Base-by-base conservation (phyloP, 2,329 filamentous ascomycete genomes). In the Pseudocercospora vitis region DNA sequence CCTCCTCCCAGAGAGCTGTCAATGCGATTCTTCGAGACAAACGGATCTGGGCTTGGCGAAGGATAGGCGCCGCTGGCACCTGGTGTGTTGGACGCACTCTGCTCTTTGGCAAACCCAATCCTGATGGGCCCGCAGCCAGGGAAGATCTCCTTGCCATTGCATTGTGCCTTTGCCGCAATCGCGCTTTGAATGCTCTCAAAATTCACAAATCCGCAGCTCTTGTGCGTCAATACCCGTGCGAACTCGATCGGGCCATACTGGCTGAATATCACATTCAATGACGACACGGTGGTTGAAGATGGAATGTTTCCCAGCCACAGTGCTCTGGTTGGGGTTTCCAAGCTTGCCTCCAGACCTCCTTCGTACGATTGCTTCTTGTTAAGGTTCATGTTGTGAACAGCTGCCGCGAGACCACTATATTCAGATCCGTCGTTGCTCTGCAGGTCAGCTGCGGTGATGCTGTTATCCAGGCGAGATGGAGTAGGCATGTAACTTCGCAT, bases 121-220 rank as follows among this genome's bases (percentile, higher is more conserved):
- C 92, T 83, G 53, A 97, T 89, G 12, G 92, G 91, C 1, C 94
- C 94, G 53, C 91, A 91, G 51, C 94, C 94, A 7, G 94, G 94
- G 77, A 99, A 99, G 56, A 99, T 96, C 71, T 99, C 94, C 73
- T 96, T 96, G 65, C 91, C 91, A 66, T 97, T 97, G 73, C 96
- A 85, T 68, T 86, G 81, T 11, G 85, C 85, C 71, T 92, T 95
- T 12, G 94, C 94, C 56, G 89, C 85, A 32, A 96, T 86, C 52
- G 94, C 94, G 69, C 90, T 95, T 61, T 97, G 91, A 24, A 94
- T 76, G 55, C 84, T 45, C 73, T 97, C 91, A 67, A 96, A 99
- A 73, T 99, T 99, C 69, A 99, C 92, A 65, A 99, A 99, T 2
- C 92, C 94, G 70, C 94, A 99, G 73, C 96, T 97, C 80, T 99